Evolutionary conservation across 148 eudicot genomes (phyloP).

Genomic region (Persicaria maculosa): DNA sequence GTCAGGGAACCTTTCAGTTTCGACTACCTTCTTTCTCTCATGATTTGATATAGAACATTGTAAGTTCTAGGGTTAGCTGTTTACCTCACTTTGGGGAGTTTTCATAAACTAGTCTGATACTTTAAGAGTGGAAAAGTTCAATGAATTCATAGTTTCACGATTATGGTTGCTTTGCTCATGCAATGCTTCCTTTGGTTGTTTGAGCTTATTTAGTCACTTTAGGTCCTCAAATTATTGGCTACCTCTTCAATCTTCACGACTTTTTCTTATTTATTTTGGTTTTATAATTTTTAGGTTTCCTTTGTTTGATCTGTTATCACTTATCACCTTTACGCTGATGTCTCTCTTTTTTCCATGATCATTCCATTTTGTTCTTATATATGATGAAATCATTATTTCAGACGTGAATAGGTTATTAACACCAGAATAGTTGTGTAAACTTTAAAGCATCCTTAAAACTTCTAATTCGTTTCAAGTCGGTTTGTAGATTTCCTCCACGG

Average conservation of each 20-base stretch:
- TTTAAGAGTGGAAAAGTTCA: neutral
- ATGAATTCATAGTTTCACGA: neutral
- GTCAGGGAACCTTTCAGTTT: neutral
- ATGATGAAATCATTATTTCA: neutral
- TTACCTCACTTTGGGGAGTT: neutral
- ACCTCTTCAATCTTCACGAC: neutral
- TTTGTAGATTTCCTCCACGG: slow-evolving; percentile 73
- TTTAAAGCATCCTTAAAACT: neutral
- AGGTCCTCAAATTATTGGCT: neutral
- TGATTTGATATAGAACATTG: neutral
- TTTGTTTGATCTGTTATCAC: too few species aligned
- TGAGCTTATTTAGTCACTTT: neutral
- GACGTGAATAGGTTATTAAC: neutral
- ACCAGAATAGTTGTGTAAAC: neutral
- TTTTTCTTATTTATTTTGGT: neutral
- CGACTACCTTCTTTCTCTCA: neutral
- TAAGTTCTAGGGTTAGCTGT: neutral
- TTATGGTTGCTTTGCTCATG: neutral
- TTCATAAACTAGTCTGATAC: neutral
- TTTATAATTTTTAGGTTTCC: too few species aligned
- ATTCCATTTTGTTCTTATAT: neutral
- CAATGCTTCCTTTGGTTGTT: neutral
- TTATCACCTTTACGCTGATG: too few species aligned
- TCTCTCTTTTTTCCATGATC: too few species aligned
- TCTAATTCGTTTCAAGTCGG: neutral